Evolutionary conservation across 2,329 filamentous ascomycete species (phyloP).

Genomic region (Fusarium aywerte): DNA sequence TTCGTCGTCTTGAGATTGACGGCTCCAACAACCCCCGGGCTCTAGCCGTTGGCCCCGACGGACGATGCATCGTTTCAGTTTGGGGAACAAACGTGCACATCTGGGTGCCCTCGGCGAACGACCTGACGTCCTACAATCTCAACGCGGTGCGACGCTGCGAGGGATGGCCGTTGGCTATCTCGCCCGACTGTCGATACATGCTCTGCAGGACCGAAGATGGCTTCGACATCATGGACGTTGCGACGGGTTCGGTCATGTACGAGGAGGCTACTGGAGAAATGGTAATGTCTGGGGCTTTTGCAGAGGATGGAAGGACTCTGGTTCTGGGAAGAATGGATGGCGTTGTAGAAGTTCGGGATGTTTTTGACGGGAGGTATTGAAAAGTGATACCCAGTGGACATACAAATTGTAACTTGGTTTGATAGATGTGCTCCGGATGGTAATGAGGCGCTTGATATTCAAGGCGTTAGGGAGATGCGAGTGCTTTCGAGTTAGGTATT

Average conservation of each 20-base stretch:
- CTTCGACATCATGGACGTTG: constrained; percentile 55
- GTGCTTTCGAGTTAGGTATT: not conserved
- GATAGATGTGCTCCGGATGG: not conserved
- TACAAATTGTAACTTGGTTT: not conserved
- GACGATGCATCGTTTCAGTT: constrained; percentile 51
- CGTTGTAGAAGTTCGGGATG: constrained; percentile 50
- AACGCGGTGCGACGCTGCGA: constrained; percentile 49
- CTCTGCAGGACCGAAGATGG: constrained; percentile 55
- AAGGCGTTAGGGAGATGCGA: not conserved
- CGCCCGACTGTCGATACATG: constrained; percentile 53
- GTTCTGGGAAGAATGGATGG: constrained; percentile 52
- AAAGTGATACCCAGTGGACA: constrained; percentile 34
- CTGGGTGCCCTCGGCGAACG: constrained; percentile 51
- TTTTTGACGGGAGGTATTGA: constrained; percentile 36
- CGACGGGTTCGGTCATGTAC: constrained; percentile 49
- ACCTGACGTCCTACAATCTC: constrained; percentile 52
- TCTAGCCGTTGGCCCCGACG: constrained; percentile 50
- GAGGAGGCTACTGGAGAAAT: constrained; percentile 42
- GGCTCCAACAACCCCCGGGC: constrained; percentile 47
- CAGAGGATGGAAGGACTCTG: constrained; percentile 46
- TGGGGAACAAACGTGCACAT: constrained; percentile 54
- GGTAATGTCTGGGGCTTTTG: constrained; percentile 53
- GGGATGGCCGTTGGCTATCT: constrained; percentile 56
- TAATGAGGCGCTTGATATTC: not conserved
- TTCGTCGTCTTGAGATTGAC: constrained; percentile 52